Evolutionary conservation across 192 early-diverging fungal species (phyloP).

Genomic region (Lobosporangium transversale): DNA sequence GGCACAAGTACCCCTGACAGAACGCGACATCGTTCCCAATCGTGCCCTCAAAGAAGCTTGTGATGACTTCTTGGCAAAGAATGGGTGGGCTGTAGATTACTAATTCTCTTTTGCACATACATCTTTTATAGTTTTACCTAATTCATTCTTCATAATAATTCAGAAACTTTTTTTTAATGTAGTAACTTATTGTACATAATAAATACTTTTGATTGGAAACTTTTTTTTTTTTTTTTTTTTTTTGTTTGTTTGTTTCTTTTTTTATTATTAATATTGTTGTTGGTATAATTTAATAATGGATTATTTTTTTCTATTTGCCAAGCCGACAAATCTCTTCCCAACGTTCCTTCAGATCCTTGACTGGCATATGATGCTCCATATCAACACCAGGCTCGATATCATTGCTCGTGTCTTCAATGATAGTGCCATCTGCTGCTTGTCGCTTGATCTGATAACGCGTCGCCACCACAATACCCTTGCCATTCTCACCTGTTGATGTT

Average conservation of each 20-base stretch:
- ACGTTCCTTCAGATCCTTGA: slow-evolving; percentile 38
- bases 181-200: too few relatives aligned
- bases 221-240: too few relatives aligned
- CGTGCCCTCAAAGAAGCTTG: slow-evolving; percentile 75
- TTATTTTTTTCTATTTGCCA: slow-evolving; percentile 28
- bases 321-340: slow-evolving; percentile 41
- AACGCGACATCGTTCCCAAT: slow-evolving; percentile 78
- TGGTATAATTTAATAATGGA: too few relatives aligned
- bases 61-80: slow-evolving; percentile 68
- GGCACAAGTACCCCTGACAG: slow-evolving; percentile 70
- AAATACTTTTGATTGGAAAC: too few relatives aligned
- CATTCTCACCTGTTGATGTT: too few relatives aligned
- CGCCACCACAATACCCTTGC: slow-evolving; percentile 13
- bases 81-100: slow-evolving; percentile 71
- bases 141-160: too few relatives aligned
- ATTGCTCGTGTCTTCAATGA: neutral
- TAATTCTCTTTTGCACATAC: neutral
- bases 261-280: too few relatives aligned
- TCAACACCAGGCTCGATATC: slow-evolving; percentile 18
- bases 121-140: too few relatives aligned
- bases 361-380: slow-evolving; percentile 29
- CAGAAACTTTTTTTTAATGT: too few relatives aligned
- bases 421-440: neutral
- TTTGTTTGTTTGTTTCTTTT: too few relatives aligned
- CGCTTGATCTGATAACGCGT: slow-evolving; percentile 29